phyloP scores from a whole-genome alignment of 1,284 basidiomycete genomes.

The Fomitopsis betulina region DNA sequence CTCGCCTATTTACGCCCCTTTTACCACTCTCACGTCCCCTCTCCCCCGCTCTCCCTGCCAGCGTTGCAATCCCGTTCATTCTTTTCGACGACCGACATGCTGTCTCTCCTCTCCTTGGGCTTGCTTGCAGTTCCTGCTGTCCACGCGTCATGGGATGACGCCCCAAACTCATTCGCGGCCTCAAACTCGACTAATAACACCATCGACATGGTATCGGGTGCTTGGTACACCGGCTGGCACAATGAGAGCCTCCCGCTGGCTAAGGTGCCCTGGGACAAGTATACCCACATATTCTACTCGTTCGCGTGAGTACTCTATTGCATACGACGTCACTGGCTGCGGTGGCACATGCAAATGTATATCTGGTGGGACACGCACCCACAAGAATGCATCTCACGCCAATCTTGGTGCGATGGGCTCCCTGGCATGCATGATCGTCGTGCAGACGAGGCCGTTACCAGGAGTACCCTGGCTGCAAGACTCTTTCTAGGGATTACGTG shows the following conservation, averaged over 20 bases:
- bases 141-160: slow-evolving; percentile 8
- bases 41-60: slow-evolving; percentile 3
- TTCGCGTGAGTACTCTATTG: slow-evolving; percentile 45
- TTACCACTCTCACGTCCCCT: background rate
- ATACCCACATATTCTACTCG: slow-evolving; percentile 61
- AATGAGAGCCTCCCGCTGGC: slow-evolving; percentile 40
- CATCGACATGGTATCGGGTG: slow-evolving; percentile 38
- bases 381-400: too few species aligned
- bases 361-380: background rate
- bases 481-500: too few species aligned
- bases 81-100: slow-evolving; percentile 13
- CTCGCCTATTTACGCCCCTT: background rate
- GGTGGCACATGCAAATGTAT: background rate
- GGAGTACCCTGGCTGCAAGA: too few species aligned
- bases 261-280: slow-evolving; percentile 54
- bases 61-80: slow-evolving; percentile 6
- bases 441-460: background rate
- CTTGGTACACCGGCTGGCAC: slow-evolving; percentile 68
- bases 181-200: slow-evolving; percentile 15
- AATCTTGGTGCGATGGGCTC: too few species aligned
- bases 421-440: too few species aligned
- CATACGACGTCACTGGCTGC: too few species aligned
- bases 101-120: slow-evolving; percentile 15
- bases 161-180: background rate
- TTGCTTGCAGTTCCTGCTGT: slow-evolving; percentile 15